Conservation (phyloP, 768 basidiomycete species). For the Neoboletus subvelutipes region DNA sequence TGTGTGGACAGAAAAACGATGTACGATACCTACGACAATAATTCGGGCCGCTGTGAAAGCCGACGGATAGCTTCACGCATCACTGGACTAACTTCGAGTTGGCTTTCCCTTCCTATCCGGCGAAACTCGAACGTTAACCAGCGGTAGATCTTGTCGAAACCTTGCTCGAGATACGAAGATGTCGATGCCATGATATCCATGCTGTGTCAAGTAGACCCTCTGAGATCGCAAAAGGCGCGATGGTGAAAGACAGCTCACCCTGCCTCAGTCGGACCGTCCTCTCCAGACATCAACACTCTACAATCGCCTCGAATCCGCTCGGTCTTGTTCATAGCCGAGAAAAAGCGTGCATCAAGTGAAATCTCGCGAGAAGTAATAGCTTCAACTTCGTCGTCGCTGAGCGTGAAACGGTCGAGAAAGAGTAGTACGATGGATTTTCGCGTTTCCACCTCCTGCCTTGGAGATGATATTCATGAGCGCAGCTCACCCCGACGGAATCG, state of each 20-base stretch:
- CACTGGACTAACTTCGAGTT: constrained; percentile 61
- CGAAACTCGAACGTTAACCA: constrained; percentile 87
- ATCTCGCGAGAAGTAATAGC: constrained; percentile 79
- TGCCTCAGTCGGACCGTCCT: constrained; percentile 73
- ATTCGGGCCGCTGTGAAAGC: constrained; percentile 73
- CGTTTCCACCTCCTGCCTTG: constrained; percentile 67
- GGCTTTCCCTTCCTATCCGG: constrained; percentile 69
- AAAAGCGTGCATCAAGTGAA: constrained; percentile 71
- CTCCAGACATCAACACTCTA: constrained; percentile 81
- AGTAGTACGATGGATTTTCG: constrained; percentile 71
- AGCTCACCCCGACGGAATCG: background rate
- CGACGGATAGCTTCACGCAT: constrained; percentile 74
- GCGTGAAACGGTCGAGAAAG: constrained; percentile 86
- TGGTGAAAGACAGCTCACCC: constrained; percentile 48
- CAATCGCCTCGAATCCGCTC: constrained; percentile 83
- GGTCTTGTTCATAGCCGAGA: constrained; percentile 84
- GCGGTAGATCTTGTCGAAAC: constrained; percentile 84
- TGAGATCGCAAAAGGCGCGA: background rate
- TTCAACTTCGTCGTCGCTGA: constrained; percentile 68
- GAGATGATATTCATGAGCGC: background rate
- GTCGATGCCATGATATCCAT: constrained; percentile 88
- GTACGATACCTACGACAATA: constrained; percentile 44
- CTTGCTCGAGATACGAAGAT: constrained; percentile 79
- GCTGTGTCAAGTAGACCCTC: constrained; percentile 39
- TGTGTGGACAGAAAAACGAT: background rate